phyloP scores from a whole-genome alignment of 495 filamentous ascomycete species.

The Rusavskia elegans region DNA sequence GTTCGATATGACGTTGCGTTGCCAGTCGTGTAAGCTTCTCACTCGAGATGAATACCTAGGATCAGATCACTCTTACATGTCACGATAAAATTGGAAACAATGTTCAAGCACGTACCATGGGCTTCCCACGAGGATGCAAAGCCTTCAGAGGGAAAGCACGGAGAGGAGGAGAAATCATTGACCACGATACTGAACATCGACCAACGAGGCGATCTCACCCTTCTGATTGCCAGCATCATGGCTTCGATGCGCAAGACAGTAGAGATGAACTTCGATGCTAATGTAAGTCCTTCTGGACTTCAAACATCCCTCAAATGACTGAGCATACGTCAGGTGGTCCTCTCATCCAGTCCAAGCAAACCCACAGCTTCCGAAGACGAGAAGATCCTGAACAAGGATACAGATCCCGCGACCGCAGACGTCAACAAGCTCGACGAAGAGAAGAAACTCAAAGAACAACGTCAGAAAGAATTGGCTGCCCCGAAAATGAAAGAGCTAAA shows the following conservation, averaged over 20 bases:
- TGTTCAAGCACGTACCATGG: constrained; percentile 6
- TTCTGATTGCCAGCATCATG: constrained; percentile 27
- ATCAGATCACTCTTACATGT: too few relatives aligned
- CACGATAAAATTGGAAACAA: background rate
- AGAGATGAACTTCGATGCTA: constrained; percentile 24
- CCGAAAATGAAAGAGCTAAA: constrained; percentile 19
- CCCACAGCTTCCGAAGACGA: constrained; percentile 10
- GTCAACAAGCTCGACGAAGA: constrained; percentile 13
- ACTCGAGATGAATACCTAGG: too few relatives aligned
- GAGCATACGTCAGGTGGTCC: background rate
- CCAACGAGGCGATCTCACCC: constrained; percentile 31
- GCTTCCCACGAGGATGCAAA: constrained; percentile 5
- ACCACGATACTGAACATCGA: constrained; percentile 33
- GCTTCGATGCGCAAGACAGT: constrained; percentile 29
- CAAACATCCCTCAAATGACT: background rate
- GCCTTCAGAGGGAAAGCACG: constrained; percentile 11
- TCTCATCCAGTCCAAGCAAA: background rate
- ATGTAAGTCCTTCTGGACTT: constrained; percentile 1
- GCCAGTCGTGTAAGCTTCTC: too few relatives aligned
- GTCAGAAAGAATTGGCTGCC: constrained; percentile 13
- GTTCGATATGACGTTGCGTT: too few relatives aligned
- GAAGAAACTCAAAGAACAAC: constrained; percentile 12
- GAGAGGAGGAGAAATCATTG: constrained; percentile 24
- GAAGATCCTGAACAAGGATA: constrained; percentile 10
- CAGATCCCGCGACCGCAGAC: constrained; percentile 14